Evolutionary conservation across 2,329 filamentous ascomycete species (phyloP).

Genomic region (Spiromastix sp.): DNA sequence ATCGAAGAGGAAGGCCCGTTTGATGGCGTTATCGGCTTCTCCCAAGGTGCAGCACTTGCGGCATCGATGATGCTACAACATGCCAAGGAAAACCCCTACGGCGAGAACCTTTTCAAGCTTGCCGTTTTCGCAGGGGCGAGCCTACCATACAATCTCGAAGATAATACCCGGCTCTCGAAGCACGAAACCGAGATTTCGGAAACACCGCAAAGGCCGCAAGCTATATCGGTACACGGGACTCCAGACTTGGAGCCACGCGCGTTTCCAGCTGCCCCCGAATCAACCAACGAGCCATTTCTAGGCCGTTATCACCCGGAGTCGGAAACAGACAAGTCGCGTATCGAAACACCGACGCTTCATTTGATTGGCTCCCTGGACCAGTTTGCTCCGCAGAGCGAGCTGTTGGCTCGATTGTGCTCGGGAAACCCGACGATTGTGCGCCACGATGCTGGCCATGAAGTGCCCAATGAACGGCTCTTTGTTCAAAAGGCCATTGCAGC

Average conservation of each 20-base stretch:
- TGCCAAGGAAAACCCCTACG: slow-evolving; percentile 1
- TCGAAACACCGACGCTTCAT: slow-evolving; percentile 1
- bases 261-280: not conserved
- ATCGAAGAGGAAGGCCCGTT: slow-evolving; percentile 42
- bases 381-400: slow-evolving; percentile 1
- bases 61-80: slow-evolving; percentile 1
- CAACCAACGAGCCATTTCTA: not conserved
- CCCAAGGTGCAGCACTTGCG: slow-evolving; percentile 53
- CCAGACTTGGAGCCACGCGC: not conserved
- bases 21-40: slow-evolving; percentile 64
- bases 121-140: slow-evolving; percentile 1
- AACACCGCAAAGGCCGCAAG: not conserved
- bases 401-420: slow-evolving; percentile 1
- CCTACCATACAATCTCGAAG: slow-evolving; percentile 3
- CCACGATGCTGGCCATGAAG: not conserved
- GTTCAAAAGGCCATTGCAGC: not conserved
- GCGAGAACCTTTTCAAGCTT: slow-evolving; percentile 1
- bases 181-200: not conserved
- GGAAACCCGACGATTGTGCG: not conserved
- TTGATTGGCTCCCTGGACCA: slow-evolving; percentile 1
- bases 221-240: no score
- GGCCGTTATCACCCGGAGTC: slow-evolving; percentile 1
- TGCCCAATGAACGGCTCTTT: not conserved
- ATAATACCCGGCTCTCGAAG: not conserved
- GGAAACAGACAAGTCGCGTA: not conserved